Base-by-base conservation (phyloP, 1,139 yeast species). In the Taphrina wiesneri region DNA sequence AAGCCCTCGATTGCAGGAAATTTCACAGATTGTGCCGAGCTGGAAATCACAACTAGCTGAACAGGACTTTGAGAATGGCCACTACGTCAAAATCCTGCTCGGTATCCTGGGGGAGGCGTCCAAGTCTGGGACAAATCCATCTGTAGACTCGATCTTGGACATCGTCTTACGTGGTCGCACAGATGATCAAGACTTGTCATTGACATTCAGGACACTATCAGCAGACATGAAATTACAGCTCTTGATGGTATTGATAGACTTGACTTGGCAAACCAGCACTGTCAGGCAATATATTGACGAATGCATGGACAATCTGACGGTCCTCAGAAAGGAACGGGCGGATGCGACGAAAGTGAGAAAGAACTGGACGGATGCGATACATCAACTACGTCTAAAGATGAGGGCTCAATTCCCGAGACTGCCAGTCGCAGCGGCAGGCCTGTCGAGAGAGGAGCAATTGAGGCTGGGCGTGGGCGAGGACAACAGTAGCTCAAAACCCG, bases 1-100 rank as follows among this genome's bases (percentile, higher is more conserved):
- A 26, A 23, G 26, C 17, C 36, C 54, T 1, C 54, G 17, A n/a
- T 2, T 28, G 39, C 34, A 49, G 36, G 36, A 28, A 13, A 19
- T 53, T 7, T 9, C 23, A 78, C 46, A 53, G 19, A 32, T 36
- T 86, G 21, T 28, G 21, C 54, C 54, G 3, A 28, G 11, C 13
- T 92, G 97, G 97, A 84, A 86, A 69, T 95, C 88, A 32, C 79
- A 96, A 56, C 80, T 91, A 32, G 82, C 86, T 15, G 86, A 84
- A 69, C 84, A 97, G 67, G 84, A 84, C 71, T 93, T 88, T 74
- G 85, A 83, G 72, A 92, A 90, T 72, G 96, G 97, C 3, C 85
- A 85, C 67, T 92, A 97, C 97, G 87, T 90, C 72, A 81, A 87
- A 52, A 83, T 88, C 56, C 76, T 91, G 41, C 75, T 91, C 54